A percentile compares a stretch with the other conserved stretches of the same genome.
phyloP scores from a whole-genome alignment of 805 yeast species.

The Pichia deserticola region DNA sequence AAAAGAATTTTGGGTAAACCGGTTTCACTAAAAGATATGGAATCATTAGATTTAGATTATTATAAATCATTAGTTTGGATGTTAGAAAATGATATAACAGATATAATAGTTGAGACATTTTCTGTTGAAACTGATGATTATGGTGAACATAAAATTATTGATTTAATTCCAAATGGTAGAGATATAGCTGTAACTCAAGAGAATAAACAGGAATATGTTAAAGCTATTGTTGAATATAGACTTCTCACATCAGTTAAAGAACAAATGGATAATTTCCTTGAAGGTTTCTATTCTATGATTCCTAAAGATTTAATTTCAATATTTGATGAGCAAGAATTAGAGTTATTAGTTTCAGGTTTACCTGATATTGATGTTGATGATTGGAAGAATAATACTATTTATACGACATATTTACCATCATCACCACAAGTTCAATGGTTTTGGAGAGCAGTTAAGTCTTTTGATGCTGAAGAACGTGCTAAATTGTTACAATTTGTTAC shows the following conservation, averaged over 20 bases:
- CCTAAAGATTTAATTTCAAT: conserved; percentile 76
- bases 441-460: conserved; percentile 95
- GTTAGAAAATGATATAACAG: conserved; percentile 94
- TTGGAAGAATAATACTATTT: conserved; percentile 82
- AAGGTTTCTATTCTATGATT: conserved; percentile 86
- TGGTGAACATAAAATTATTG: conserved; percentile 81
- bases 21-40: conserved; percentile 89
- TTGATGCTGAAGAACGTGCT: conserved; percentile 90
- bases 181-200: conserved; percentile 82
- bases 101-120: conserved; percentile 88
- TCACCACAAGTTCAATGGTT: conserved; percentile 92
- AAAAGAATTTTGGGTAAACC: conserved; percentile 73
- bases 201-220: conserved; percentile 85
- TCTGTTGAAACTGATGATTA: conserved; percentile 90
- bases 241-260: conserved; percentile 75
- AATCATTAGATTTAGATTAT: conserved; percentile 84
- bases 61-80: conserved; percentile 93
- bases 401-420: conserved; percentile 73
- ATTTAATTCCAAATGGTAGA: conserved; percentile 75
- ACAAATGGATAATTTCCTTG: conserved; percentile 77
- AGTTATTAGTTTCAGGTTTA: conserved; percentile 83
- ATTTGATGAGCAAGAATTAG: conserved; percentile 94
- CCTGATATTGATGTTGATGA: conserved; percentile 96
- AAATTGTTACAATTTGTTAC: conserved; percentile 92
- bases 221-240: conserved; percentile 78